These are phyloP conservation scores for Carex sylvatica DNA, from an alignment of 202 grass and related monocot genomes.

Conservation along the genomic window DNA sequence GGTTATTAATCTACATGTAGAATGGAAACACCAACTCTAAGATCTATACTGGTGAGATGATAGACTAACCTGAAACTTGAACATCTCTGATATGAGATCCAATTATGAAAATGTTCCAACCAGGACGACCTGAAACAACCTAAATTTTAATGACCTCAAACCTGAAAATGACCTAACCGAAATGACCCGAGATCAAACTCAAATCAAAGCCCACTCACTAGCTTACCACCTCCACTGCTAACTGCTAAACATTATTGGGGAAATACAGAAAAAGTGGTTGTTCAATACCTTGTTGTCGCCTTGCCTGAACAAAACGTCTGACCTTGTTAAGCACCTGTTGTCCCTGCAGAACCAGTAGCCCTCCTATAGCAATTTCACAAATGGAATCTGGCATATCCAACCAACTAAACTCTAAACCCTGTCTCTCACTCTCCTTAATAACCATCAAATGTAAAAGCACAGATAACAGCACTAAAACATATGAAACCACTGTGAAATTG, in stretches of 20 bases:
- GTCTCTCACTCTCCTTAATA: conserved; percentile 41
- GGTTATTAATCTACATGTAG: background rate
- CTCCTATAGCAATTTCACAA: conserved; percentile 80
- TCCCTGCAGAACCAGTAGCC: conserved; percentile 81
- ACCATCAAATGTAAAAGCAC: conserved; percentile 54
- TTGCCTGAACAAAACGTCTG: conserved; percentile 62
- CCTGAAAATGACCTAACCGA: background rate
- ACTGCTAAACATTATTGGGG: background rate
- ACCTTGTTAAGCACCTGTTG: conserved; percentile 61
- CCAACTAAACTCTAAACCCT: conserved; percentile 79
- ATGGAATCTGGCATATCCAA: conserved; percentile 90
- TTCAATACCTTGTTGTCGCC: conserved; percentile 68
- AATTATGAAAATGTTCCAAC: background rate
- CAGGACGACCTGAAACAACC: background rate
- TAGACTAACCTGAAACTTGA: background rate
- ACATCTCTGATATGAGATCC: background rate
- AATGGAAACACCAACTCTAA: background rate
- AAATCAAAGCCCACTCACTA: background rate
- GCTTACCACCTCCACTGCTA: background rate
- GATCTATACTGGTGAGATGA: background rate
- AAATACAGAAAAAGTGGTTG: background rate
- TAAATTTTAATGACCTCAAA: background rate
- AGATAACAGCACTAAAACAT: conserved; percentile 60
- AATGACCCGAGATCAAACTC: background rate
- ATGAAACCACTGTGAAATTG: conserved; percentile 71